Percentiles rank a stretch among this genome's conserved stretches.
These are phyloP conservation scores for Casaregolazyma suthepensis DNA, from an alignment of 1,139 yeast genomes.

Conservation along the genomic window DNA sequence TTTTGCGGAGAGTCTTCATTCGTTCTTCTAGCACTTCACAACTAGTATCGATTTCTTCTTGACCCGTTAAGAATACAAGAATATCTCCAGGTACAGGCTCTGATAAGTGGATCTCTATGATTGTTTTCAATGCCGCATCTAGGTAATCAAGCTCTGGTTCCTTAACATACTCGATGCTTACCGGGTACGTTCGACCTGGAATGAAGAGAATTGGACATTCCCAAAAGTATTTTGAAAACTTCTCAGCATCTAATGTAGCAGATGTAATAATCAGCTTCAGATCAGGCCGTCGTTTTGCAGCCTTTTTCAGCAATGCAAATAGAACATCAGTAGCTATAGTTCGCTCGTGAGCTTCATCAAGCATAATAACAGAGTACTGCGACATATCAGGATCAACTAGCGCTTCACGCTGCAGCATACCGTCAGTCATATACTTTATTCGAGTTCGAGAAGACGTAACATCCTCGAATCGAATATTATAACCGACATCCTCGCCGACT, in stretches of 20 bases:
- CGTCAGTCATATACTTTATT: constrained; percentile 92
- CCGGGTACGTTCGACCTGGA: constrained; percentile 90
- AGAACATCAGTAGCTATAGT: constrained; percentile 90
- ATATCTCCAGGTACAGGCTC: constrained; percentile 72
- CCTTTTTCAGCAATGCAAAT: constrained; percentile 76
- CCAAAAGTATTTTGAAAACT: constrained; percentile 72
- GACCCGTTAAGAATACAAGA: constrained; percentile 80
- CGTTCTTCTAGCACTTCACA: constrained; percentile 69
- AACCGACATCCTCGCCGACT: constrained; percentile 82
- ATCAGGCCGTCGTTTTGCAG: constrained; percentile 63
- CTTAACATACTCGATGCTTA: constrained; percentile 67
- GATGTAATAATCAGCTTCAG: constrained; percentile 80
- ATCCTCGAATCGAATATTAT: constrained; percentile 83
- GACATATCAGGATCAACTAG: constrained; percentile 66
- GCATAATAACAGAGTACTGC: constrained; percentile 74
- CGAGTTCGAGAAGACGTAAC: constrained; percentile 51
- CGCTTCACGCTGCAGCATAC: constrained; percentile 85
- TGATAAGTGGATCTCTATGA: constrained; percentile 72
- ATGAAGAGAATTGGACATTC: constrained; percentile 75
- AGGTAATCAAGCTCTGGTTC: constrained; percentile 84
- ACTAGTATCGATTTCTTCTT: constrained; percentile 87
- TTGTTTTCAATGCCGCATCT: constrained; percentile 74
- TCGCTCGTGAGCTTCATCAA: constrained; percentile 95
- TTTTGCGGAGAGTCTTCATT: constrained; percentile 44
- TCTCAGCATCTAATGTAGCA: constrained; percentile 82